Percentiles rank a stretch among this genome's conserved stretches.
Evolutionary conservation across 208 protist genomes (phyloP).

Genomic region (Leishmania arabica): DNA sequence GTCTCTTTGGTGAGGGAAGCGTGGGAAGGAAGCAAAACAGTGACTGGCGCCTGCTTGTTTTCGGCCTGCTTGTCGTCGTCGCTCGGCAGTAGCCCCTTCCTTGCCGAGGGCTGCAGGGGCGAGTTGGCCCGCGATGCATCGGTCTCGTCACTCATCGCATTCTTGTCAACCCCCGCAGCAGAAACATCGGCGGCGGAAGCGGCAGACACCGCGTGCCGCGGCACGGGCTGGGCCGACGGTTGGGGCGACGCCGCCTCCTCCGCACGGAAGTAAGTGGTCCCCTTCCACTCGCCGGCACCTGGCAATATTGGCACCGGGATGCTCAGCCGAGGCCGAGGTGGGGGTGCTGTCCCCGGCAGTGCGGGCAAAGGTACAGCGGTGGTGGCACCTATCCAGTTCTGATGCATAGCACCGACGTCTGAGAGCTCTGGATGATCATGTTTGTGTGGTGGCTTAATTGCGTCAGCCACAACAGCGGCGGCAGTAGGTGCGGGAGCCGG

Average conservation of each 20-base stretch:
- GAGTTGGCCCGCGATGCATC: neutral
- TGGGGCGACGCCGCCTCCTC: neutral
- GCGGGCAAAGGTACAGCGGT: neutral
- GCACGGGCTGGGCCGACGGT: neutral
- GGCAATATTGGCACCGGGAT: slow-evolving; percentile 41
- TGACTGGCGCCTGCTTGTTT: neutral
- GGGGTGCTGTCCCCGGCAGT: neutral
- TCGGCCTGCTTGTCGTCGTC: neutral
- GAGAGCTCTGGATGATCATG: neutral
- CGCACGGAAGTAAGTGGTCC: slow-evolving; percentile 14
- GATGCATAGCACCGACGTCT: neutral
- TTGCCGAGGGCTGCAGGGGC: neutral
- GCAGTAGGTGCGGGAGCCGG: neutral
- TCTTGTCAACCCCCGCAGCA: neutral
- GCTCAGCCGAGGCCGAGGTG: neutral
- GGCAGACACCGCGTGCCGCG: neutral
- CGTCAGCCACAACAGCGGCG: neutral
- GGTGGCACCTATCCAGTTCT: neutral
- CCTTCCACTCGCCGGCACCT: slow-evolving; percentile 32
- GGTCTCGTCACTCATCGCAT: neutral
- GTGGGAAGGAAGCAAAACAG: neutral
- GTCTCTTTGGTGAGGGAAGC: neutral
- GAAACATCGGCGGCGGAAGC: neutral
- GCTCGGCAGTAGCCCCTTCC: neutral
- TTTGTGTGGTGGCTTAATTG: neutral